Evolutionary conservation across 78 protist genomes (phyloP).

Genomic region (Speleostelium caveatum): DNA sequence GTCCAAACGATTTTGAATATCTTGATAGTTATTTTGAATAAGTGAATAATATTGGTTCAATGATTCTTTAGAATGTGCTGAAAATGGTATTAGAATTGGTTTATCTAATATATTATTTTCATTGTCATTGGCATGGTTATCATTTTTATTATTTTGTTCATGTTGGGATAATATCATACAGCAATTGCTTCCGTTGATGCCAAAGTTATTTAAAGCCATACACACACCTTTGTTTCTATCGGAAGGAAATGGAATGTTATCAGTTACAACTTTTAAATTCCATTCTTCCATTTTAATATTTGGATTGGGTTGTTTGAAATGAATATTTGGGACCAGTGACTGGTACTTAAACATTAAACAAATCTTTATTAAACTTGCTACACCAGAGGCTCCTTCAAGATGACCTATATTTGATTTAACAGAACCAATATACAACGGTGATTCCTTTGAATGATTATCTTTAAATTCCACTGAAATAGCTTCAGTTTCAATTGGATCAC

Average conservation of each 20-base stretch:
- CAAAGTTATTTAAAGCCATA: not conserved
- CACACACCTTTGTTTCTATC: not conserved
- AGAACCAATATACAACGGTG: slow-evolving; percentile 49
- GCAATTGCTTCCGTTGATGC: not conserved
- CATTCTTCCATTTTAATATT: slow-evolving; percentile 54
- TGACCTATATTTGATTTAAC: slow-evolving; percentile 88
- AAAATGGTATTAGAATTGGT: slow-evolving; percentile 1
- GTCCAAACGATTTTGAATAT: not conserved
- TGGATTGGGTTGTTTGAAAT: slow-evolving; percentile 46
- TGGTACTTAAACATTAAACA: slow-evolving; percentile 35
- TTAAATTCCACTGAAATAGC: slow-evolving; percentile 42
- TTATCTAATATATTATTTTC: not conserved
- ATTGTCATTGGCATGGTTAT: not conserved
- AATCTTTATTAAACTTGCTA: slow-evolving; percentile 46
- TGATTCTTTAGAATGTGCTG: not conserved
- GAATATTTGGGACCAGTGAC: slow-evolving; percentile 23
- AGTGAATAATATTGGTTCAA: not conserved
- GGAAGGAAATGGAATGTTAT: not conserved
- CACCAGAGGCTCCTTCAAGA: slow-evolving; percentile 84
- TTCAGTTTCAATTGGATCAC: slow-evolving; percentile 88
- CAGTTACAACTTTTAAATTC: slow-evolving; percentile 10
- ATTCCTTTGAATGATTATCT: not conserved
- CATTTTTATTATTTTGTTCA: not conserved
- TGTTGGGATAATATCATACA: not conserved
- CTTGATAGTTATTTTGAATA: not conserved